Evolutionary conservation across 352 stramenopile genomes (phyloP), one percentile per base, ranked within the genome.

Genomic region (Thraustochytrium aureum): DNA sequence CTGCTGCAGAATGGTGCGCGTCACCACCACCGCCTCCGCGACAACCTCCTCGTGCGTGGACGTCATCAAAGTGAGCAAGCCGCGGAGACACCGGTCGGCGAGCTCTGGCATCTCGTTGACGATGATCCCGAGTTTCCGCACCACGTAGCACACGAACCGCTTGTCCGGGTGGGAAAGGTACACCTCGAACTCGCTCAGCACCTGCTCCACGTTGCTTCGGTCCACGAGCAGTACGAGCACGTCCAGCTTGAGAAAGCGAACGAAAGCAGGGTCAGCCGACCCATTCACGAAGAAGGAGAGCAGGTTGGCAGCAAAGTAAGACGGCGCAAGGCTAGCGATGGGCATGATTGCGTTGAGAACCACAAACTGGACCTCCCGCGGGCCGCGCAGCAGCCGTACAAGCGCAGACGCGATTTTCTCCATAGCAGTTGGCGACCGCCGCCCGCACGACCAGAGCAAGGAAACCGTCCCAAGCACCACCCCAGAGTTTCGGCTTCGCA

Each of bases 311-410:
- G 89, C 90, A 86, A 99, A 99, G 83, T 98, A 97, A 61, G 93
- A 94, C 20, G 96, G 94, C 66, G 91, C 93, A 62, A 96, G 92
- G n/a, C 86, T 87, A 1, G 94, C 93, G 87, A 99, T 94, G 4
- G 90, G 94, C 38, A 92, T 91, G 84, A 99, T 99, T 10, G 95
- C 93, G 17, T 91, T 93, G 17, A 99, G 87, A 42, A 99, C 95
- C 7, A 99, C 91, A 86, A 97, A 99, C 89, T 99, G 94, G 84
- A 99, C 98, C 87, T 99, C 96, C 41, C 95, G 90, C 75, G 94
- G 88, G 86, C 94, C 96, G 61, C 94, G 91, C 89, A 99, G 94
- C 87, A 99, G 98, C 54, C 95, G 90, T 35, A 99, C 95, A 22
- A 99, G 88, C 42, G 95, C 96, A 86, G 98, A 97, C 72, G 93